Conservation (phyloP, 345 rosid species). For the Syzygium aqueum region DNA sequence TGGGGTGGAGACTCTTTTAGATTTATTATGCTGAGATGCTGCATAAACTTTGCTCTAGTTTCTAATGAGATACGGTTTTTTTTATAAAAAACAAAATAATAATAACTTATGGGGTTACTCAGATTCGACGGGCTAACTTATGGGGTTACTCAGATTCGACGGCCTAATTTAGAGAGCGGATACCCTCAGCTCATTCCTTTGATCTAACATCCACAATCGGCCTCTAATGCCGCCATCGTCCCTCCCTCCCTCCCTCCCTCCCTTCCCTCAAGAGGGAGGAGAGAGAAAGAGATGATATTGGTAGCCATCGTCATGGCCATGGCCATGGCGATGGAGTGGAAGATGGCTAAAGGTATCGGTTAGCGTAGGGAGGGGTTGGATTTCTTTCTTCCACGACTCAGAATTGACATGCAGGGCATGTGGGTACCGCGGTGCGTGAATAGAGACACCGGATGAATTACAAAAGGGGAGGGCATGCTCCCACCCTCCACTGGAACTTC, state of each 20-base stretch:
- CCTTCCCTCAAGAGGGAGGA: neutral
- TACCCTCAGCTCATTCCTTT: neutral
- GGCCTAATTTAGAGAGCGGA: neutral
- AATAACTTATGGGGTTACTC: too few species aligned
- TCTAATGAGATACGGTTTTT: too few species aligned
- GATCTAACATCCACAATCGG: neutral
- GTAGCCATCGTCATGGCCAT: neutral
- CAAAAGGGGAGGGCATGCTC: neutral
- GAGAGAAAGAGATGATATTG: neutral
- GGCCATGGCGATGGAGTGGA: neutral
- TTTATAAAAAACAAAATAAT: too few species aligned
- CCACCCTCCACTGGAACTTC: neutral
- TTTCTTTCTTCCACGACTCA: neutral
- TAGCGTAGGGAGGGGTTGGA: rapidly evolving
- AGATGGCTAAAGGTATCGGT: neutral
- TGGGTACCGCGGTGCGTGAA: neutral
- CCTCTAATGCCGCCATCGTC: neutral
- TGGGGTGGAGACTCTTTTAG: too few species aligned
- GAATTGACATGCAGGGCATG: rapidly evolving
- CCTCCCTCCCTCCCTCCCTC: neutral
- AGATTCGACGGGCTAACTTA: too few species aligned
- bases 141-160: neutral
- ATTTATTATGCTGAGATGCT: too few species aligned
- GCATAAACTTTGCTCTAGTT: too few species aligned
- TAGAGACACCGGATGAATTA: neutral